Evolutionary conservation across 768 basidiomycete genomes (phyloP).

Genomic region (Chalciporus chontae): DNA sequence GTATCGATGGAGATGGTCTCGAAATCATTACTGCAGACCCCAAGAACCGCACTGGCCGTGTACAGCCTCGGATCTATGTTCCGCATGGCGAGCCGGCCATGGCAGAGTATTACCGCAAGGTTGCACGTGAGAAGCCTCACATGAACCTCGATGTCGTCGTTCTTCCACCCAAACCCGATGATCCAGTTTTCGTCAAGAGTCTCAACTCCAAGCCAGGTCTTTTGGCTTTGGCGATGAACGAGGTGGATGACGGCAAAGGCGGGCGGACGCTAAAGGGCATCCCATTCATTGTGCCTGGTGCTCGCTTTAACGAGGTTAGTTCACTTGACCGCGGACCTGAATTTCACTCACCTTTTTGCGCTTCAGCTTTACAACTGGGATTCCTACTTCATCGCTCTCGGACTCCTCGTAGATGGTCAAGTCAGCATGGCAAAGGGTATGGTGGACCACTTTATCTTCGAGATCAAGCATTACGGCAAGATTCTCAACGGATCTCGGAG

Average conservation of each 20-base stretch:
- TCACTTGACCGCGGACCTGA: not conserved
- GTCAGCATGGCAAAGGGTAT: slow-evolving; percentile 94
- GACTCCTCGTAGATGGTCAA: slow-evolving; percentile 91
- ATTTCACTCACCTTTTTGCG: slow-evolving; percentile 1
- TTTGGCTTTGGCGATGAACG: slow-evolving; percentile 92
- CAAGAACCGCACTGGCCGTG: slow-evolving; percentile 90
- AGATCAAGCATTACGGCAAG: slow-evolving; percentile 97
- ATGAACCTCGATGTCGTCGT: slow-evolving; percentile 91
- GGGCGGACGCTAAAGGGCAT: slow-evolving; percentile 86
- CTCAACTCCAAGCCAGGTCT: slow-evolving; percentile 94
- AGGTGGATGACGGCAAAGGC: slow-evolving; percentile 74
- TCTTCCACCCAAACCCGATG: slow-evolving; percentile 82
- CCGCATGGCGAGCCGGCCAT: slow-evolving; percentile 91
- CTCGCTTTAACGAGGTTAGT: slow-evolving; percentile 87
- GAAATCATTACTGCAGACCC: slow-evolving; percentile 98
- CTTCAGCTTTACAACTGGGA: slow-evolving; percentile 90
- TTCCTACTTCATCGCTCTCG: slow-evolving; percentile 91
- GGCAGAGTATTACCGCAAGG: slow-evolving; percentile 92
- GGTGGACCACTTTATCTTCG: slow-evolving; percentile 99
- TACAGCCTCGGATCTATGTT: slow-evolving; percentile 92
- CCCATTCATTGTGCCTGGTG: slow-evolving; percentile 96
- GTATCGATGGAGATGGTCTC: slow-evolving; percentile 95
- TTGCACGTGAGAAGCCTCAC: slow-evolving; percentile 89
- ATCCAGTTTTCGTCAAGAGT: slow-evolving; percentile 85
- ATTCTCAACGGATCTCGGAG: slow-evolving; percentile 95